phyloP scores from a whole-genome alignment of 257 asterid genomes.

The Verbascum thapsus region DNA sequence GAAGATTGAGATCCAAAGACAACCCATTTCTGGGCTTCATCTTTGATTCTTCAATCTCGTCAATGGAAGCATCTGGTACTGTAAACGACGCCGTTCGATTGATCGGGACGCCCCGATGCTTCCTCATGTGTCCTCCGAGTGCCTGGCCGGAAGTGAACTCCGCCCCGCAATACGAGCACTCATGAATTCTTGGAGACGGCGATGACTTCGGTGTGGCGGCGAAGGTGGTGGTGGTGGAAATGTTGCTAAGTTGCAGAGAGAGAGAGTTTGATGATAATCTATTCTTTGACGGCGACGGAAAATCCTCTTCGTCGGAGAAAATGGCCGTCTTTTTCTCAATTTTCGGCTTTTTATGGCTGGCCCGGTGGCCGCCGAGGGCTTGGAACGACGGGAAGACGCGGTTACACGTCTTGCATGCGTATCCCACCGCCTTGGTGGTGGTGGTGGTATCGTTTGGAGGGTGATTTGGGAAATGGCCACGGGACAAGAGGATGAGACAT shows the following conservation, averaged over 20 bases:
- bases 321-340: constrained; percentile 31
- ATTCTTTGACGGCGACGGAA: constrained; percentile 35
- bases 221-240: constrained; percentile 37
- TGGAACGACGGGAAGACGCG: constrained; percentile 63
- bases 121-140: constrained; percentile 74
- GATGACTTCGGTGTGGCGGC: constrained; percentile 33
- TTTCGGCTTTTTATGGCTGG: constrained; percentile 65
- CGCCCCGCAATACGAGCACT: constrained; percentile 63
- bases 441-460: neutral
- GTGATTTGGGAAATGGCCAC: constrained; percentile 30
- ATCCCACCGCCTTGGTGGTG: constrained; percentile 28
- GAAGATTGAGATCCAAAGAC: constrained; percentile 75
- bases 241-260: constrained; percentile 50
- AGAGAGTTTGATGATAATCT: constrained; percentile 40
- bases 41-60: constrained; percentile 32
- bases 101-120: constrained; percentile 47
- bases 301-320: constrained; percentile 46
- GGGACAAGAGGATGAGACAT: constrained; percentile 58
- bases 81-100: constrained; percentile 21
- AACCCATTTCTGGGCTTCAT: constrained; percentile 40
- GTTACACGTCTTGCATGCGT: constrained; percentile 69
- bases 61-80: constrained; percentile 31
- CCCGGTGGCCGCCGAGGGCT: constrained; percentile 79
- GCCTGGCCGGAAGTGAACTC: constrained; percentile 74
- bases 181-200: constrained; percentile 49